Evolutionary conservation across 148 eudicot genomes (phyloP), one percentile per base, ranked within the genome.

Genomic region (Chenopodium quinoa): DNA sequence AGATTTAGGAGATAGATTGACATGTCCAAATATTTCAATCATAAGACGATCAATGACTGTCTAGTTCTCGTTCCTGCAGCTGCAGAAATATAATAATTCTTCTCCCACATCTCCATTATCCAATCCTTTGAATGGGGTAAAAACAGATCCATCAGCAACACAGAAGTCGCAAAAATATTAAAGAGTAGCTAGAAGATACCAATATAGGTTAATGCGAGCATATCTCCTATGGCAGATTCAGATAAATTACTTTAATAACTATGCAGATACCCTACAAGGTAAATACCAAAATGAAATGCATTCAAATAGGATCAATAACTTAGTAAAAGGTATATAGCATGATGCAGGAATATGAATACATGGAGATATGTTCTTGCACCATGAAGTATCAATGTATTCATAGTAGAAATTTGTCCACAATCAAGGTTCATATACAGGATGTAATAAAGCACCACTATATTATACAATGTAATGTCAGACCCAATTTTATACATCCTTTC

Each of bases 21-120:
- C 17, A 58, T 58, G 62, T 17, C 4, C n/a, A 17, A 58, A 1
- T 19, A 4, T 48, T 2, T 48, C 23, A 62, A 20, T 29, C 7
- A 58, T 56, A 19, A 37, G 44, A 96, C 91, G 0, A 93, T 92
- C 76, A 96, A 86, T 46, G 99, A 93, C 78, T 90, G 89, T 75
- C 99, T 98, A 83, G 87, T 93, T 54, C 67, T 82, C 64, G 93
- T 88, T 71, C 98, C 99, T 22, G 97, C 97, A 82, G 93, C 82
- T 10, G 99, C 91, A 83, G 90, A 93, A 23, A 96, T 96, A 82
- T 91, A 96, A 67, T 60, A 93, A 79, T 91, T 91, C 86, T 93
- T 90, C 81, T 91, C 99, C 99, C 99, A 93, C 69, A 93, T 92
- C 77, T 93, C 99, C 95, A 91, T 88, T 71, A 95, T 93, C 99